phyloP scores from a whole-genome alignment of 495 filamentous ascomycete genomes.

The Pseudoneurospora amorphoporcata region DNA sequence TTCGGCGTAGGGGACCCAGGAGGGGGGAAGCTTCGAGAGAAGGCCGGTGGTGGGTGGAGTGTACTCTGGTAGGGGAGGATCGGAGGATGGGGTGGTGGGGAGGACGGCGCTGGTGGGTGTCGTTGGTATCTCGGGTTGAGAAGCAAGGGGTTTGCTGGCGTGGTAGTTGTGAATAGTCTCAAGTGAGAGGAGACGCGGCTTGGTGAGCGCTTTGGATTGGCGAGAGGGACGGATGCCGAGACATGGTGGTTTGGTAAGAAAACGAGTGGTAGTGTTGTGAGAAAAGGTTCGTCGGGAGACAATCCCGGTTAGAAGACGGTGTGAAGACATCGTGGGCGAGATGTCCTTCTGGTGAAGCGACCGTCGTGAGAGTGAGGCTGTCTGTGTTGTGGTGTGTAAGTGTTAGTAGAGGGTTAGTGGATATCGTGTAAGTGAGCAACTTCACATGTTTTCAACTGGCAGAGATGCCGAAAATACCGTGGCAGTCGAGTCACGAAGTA shows the following conservation, averaged over 20 bases:
- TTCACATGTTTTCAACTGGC: background rate
- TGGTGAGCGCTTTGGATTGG: slow-evolving; percentile 1
- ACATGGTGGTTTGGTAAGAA: background rate
- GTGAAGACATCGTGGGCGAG: slow-evolving; percentile 4
- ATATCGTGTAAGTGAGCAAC: background rate
- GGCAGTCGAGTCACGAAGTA: background rate
- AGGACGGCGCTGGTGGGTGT: background rate
- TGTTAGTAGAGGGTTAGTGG: background rate
- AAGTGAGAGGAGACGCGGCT: slow-evolving; percentile 7
- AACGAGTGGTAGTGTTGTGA: background rate
- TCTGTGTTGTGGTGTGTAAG: background rate
- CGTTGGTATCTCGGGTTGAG: background rate
- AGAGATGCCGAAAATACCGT: background rate
- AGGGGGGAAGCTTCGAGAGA: slow-evolving; percentile 60
- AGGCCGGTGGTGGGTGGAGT: slow-evolving; percentile 62
- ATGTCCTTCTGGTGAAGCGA: background rate
- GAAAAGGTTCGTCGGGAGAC: slow-evolving; percentile 7
- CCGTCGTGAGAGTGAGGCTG: background rate
- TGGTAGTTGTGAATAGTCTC: slow-evolving; percentile 11
- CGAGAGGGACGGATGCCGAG: background rate
- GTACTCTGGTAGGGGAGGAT: slow-evolving; percentile 35
- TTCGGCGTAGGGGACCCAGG: slow-evolving; percentile 89
- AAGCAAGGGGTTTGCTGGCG: slow-evolving; percentile 15
- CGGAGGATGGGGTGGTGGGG: slow-evolving; percentile 1
- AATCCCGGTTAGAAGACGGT: slow-evolving; percentile 6